Evolutionary conservation across 148 eudicot genomes (phyloP).

Genomic region (Tetragonia tetragonoides): DNA sequence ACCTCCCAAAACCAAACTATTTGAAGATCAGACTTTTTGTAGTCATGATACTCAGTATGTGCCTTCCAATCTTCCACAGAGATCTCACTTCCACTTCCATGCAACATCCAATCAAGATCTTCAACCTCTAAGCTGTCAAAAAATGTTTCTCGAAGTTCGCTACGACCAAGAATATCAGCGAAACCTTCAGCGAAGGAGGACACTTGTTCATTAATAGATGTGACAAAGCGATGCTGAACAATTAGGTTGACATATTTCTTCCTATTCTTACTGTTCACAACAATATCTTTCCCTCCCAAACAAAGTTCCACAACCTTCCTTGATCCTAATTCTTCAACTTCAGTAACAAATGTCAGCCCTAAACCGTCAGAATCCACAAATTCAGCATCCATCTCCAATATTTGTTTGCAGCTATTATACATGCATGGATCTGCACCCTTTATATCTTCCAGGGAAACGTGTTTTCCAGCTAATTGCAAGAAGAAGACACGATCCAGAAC

Average conservation of each 20-base stretch:
- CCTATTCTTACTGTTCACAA: conserved; percentile 76
- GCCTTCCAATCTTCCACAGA: conserved; percentile 89
- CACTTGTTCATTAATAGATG: conserved; percentile 65
- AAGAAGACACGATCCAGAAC: conserved; percentile 76
- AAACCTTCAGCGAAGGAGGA: conserved; percentile 66
- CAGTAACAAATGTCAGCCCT: conserved; percentile 76
- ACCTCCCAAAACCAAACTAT: conserved; percentile 97
- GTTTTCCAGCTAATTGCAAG: conserved; percentile 64
- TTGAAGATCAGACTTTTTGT: conserved; percentile 64
- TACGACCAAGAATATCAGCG: conserved; percentile 55
- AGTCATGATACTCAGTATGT: conserved; percentile 82
- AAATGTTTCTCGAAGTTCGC: conserved; percentile 32
- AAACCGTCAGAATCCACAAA: conserved; percentile 80
- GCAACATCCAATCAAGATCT: conserved; percentile 82
- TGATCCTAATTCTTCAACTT: conserved; percentile 75
- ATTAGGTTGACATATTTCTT: conserved; percentile 58
- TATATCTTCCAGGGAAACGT: conserved; percentile 66
- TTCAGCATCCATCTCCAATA: conserved; percentile 79
- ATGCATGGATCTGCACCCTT: conserved; percentile 80
- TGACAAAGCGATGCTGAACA: conserved; percentile 65
- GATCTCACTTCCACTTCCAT: conserved; percentile 65
- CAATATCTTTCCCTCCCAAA: conserved; percentile 50
- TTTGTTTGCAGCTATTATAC: conserved; percentile 81
- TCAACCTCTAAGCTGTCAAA: conserved; percentile 68
- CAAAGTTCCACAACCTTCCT: conserved; percentile 74